Evolutionary conservation across 352 stramenopile genomes (phyloP).

Genomic region (Lagenidium giganteum): DNA sequence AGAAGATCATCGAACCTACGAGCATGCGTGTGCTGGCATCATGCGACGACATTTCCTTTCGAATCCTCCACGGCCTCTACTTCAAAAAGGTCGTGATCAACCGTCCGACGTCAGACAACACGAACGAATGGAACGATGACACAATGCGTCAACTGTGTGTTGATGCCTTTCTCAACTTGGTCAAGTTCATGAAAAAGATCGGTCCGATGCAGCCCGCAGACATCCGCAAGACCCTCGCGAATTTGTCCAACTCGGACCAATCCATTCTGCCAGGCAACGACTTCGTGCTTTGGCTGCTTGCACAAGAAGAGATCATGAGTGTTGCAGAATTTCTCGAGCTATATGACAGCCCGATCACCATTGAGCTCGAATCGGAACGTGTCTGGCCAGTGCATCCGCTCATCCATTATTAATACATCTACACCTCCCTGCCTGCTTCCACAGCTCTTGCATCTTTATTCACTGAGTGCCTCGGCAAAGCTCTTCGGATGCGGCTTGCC

Average conservation of each 20-base stretch:
- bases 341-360: constrained; percentile 29
- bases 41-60: constrained; percentile 43
- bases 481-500: constrained; percentile 32
- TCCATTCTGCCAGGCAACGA: constrained; percentile 51
- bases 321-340: constrained; percentile 48
- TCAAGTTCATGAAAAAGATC: constrained; percentile 63
- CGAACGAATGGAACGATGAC: constrained; percentile 39
- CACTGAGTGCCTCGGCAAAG: constrained; percentile 32
- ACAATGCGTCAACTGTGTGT: constrained; percentile 29
- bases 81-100: constrained; percentile 55
- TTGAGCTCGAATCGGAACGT: constrained; percentile 67
- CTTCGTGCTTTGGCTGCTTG: constrained; percentile 45
- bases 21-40: constrained; percentile 55
- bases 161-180: constrained; percentile 45
- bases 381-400: constrained; percentile 69
- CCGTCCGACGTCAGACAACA: constrained; percentile 10
- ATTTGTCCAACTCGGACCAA: constrained; percentile 59
- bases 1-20: constrained; percentile 29
- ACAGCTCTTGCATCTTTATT: constrained; percentile 28
- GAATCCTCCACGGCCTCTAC: constrained; percentile 56
- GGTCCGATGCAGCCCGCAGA: constrained; percentile 38
- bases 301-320: constrained; percentile 56
- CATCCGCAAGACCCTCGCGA: constrained; percentile 53
- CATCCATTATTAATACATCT: constrained; percentile 48
- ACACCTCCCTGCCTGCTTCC: too few species aligned